Evolutionary conservation across 2,329 filamentous ascomycete genomes (phyloP).

Genomic region (Bimuria novae-zelandiae): DNA sequence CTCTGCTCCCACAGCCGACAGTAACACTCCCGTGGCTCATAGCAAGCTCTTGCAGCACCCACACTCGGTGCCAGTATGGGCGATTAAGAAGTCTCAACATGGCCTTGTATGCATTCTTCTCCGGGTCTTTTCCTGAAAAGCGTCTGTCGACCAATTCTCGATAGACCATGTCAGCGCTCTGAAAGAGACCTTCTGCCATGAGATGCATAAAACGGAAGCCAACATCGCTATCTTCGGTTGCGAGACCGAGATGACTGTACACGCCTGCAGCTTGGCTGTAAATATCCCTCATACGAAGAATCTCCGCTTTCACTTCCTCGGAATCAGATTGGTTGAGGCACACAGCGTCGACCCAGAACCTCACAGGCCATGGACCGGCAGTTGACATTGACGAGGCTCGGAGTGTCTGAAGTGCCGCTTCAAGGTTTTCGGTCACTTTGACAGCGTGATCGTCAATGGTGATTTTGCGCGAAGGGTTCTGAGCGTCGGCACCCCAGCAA

Average conservation of each 20-base stretch:
- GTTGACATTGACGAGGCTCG: not conserved
- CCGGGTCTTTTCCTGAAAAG: not conserved
- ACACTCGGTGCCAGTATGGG: conserved; percentile 7
- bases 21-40: conserved; percentile 5
- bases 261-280: not conserved
- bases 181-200: not conserved
- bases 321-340: conserved; percentile 5
- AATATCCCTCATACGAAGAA: conserved; percentile 1
- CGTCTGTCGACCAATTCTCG: not conserved
- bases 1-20: too few relatives aligned
- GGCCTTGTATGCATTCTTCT: not conserved
- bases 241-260: not conserved
- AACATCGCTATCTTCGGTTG: not conserved
- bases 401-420: conserved; percentile 2
- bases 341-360: conserved; percentile 3
- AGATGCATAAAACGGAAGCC: not conserved
- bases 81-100: not conserved
- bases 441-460: not conserved
- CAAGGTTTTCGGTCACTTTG: conserved; percentile 8
- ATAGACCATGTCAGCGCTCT: not conserved
- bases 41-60: conserved; percentile 10
- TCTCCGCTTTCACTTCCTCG: not conserved
- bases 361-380: not conserved
- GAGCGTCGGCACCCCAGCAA: conserved; percentile 5
- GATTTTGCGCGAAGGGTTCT: not conserved